phyloP scores from a whole-genome alignment of 2,329 filamentous ascomycete genomes.

The Aspergillus ruber region DNA sequence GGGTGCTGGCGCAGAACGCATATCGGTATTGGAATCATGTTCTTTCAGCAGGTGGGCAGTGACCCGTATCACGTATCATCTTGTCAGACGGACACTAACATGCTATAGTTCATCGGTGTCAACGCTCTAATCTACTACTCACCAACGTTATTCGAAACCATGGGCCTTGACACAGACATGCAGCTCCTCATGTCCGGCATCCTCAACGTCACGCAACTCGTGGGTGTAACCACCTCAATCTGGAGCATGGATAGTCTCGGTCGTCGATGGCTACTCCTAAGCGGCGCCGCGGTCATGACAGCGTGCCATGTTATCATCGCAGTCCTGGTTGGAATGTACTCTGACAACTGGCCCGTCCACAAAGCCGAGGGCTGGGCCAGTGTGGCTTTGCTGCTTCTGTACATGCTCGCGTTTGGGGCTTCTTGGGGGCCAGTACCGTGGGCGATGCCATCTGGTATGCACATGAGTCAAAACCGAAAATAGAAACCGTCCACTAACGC shows the following conservation, averaged over 20 bases:
- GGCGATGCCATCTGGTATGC: conserved; percentile 35
- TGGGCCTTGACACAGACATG: conserved; percentile 40
- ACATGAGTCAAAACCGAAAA: not conserved
- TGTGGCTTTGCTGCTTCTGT: conserved; percentile 57
- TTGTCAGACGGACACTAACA: conserved; percentile 1
- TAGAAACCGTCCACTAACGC: conserved; percentile 7
- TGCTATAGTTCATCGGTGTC: conserved; percentile 41
- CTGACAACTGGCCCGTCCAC: conserved; percentile 46
- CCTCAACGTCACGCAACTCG: conserved; percentile 46
- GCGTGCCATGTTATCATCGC: conserved; percentile 47
- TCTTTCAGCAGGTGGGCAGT: conserved; percentile 47
- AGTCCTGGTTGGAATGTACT: conserved; percentile 49
- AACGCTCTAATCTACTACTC: conserved; percentile 57
- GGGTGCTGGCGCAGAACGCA: conserved; percentile 47
- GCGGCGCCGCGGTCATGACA: conserved; percentile 42
- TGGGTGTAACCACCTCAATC: conserved; percentile 42
- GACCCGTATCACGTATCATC: conserved; percentile 1
- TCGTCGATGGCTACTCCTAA: conserved; percentile 42
- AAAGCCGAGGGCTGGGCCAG: conserved; percentile 48
- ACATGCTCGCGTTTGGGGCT: conserved; percentile 57
- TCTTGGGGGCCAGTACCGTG: conserved; percentile 50
- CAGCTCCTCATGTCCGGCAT: conserved; percentile 50
- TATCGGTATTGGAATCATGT: conserved; percentile 49
- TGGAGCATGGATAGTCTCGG: conserved; percentile 46
- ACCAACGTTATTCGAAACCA: conserved; percentile 51